Conservation (phyloP, 441 rosid genomes). For the Corymbia calophylla region DNA sequence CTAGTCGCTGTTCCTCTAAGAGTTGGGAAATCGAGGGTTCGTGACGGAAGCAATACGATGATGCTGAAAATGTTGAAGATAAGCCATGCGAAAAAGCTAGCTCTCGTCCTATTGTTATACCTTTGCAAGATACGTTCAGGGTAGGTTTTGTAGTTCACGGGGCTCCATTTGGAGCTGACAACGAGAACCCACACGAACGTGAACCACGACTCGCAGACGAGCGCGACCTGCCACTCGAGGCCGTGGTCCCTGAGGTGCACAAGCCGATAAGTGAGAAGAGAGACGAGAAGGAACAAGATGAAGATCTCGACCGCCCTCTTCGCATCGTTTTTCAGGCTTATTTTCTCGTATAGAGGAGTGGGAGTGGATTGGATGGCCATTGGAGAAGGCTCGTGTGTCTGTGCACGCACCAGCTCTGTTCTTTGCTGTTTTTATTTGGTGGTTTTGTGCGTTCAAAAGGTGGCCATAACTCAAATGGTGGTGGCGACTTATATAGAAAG, state of each 20-base stretch:
- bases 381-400: neutral
- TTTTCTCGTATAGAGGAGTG: neutral
- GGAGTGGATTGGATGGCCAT: neutral
- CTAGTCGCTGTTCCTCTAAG: neutral
- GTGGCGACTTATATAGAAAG: neutral
- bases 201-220: conserved; percentile 55
- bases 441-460: neutral
- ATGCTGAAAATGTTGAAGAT: neutral
- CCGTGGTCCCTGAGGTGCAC: conserved; percentile 17
- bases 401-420: neutral
- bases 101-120: conserved; percentile 5
- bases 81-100: neutral
- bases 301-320: neutral
- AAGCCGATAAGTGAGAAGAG: conserved; percentile 12
- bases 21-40: neutral
- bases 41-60: neutral
- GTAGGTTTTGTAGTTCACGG: conserved; percentile 28
- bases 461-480: neutral
- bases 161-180: conserved; percentile 51
- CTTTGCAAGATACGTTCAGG: conserved; percentile 34
- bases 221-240: conserved; percentile 45
- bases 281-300: conserved; percentile 26
- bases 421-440: neutral
- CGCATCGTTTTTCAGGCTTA: neutral
- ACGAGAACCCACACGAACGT: conserved; percentile 42